These are phyloP conservation scores for Colletotrichum somersetense DNA, from an alignment of 2,329 filamentous ascomycete genomes.

Conservation along the genomic window DNA sequence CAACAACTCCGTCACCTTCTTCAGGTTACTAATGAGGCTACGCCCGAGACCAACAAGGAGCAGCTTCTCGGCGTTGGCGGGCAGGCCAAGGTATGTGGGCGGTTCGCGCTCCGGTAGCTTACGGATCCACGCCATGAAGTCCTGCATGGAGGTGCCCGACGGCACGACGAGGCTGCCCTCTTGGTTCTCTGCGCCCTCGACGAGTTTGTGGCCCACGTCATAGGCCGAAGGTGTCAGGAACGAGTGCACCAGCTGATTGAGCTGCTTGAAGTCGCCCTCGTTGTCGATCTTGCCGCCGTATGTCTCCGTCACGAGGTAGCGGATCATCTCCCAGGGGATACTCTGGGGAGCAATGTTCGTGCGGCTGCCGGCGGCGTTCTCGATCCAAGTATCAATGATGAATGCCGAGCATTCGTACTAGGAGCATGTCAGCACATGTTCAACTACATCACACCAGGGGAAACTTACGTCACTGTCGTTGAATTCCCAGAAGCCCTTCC, in stretches of 20 bases:
- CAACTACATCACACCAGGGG: slow-evolving; percentile 3
- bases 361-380: slow-evolving; percentile 82
- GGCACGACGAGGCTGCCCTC: slow-evolving; percentile 79
- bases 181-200: slow-evolving; percentile 72
- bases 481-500: slow-evolving; percentile 99
- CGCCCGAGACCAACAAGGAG: slow-evolving; percentile 88
- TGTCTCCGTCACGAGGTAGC: slow-evolving; percentile 89
- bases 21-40: slow-evolving; percentile 86
- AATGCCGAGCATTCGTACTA: slow-evolving; percentile 97
- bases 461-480: slow-evolving; percentile 96
- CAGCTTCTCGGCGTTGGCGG: slow-evolving; percentile 96
- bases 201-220: slow-evolving; percentile 91
- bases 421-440: slow-evolving; percentile 43
- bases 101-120: slow-evolving; percentile 94
- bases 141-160: slow-evolving; percentile 81
- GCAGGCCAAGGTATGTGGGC: slow-evolving; percentile 92
- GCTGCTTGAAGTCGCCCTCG: slow-evolving; percentile 81
- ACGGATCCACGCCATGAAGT: slow-evolving; percentile 94
- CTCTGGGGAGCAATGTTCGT: slow-evolving; percentile 94
- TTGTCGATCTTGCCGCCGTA: slow-evolving; percentile 99
- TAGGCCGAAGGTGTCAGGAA: slow-evolving; percentile 91
- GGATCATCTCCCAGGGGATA: slow-evolving; percentile 96
- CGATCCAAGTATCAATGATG: slow-evolving; percentile 96
- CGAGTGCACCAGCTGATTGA: slow-evolving; percentile 78
- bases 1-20: slow-evolving; percentile 86